Base-by-base conservation (phyloP, 1,139 yeast genomes). In the Eremothecium cymbalariae region DNA sequence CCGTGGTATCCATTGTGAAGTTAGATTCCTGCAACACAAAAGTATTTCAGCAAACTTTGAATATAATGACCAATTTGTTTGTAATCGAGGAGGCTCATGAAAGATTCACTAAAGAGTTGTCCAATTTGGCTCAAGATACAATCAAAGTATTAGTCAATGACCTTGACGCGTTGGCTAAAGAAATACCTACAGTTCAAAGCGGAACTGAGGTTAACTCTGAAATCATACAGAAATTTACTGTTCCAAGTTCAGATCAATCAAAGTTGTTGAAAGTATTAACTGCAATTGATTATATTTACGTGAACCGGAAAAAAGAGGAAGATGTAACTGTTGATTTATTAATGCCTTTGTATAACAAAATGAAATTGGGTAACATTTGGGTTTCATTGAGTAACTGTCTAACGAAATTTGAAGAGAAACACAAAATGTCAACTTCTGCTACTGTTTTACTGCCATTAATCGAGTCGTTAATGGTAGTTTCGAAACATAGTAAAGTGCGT, bases 401-500 rank as follows among this genome's bases (percentile, higher is more conserved):
- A 45, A 62, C 77, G 29, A 65, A 72, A 6, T 52, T 57, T 37
- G 61, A 56, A 37, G 44, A 45, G 11, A 43, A 47, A 18, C 49
- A 50, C 8, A 63, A 61, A 18, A 64, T 85, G 48, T 63, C 74
- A 8, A 79, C 79, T 42, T 73, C 85, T 32, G 90, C 95, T 1
- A 82, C 94, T 1, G 81, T 86, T 1, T 62, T 88, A 25, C 64
- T 90, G 19, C 97, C 97, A 0, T 60, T 85, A 42, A 86, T 90
- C 46, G 98, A 90, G 56, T 78, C 96, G 0, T 64, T 90, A 42
- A 85, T 90, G 95, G 95, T 88, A 37, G 93, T 90, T 25, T 86
- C 95, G 62, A 88, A 86, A 53, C 94, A 85, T 53, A 77, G 88
- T 47, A 76, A 78, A 45, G 79, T 79, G 4, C 72, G 73, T 40